These are phyloP conservation scores for Tephrocybe sp. DNA, from an alignment of 768 basidiomycete genomes.

Conservation along the genomic window DNA sequence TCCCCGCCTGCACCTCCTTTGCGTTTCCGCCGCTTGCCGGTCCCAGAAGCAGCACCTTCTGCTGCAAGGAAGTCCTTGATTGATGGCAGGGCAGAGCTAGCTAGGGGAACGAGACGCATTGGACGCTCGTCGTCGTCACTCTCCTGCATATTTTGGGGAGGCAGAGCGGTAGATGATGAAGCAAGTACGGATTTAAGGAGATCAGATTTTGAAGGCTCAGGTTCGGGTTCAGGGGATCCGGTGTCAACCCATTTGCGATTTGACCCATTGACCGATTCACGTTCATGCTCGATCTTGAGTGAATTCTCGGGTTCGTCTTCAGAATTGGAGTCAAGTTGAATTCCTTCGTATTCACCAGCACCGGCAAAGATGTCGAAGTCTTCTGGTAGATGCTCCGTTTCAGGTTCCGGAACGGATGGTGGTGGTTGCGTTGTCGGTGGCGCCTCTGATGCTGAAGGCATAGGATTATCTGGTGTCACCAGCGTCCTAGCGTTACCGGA, in stretches of 20 bases:
- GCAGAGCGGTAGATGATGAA: constrained; percentile 2
- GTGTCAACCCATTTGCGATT: constrained; percentile 45
- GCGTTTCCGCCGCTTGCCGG: constrained; percentile 67
- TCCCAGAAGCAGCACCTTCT: constrained; percentile 60
- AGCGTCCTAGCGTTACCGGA: neutral
- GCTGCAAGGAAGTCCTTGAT: constrained; percentile 81
- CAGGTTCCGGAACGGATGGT: constrained; percentile 22
- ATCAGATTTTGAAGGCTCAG: constrained; percentile 15
- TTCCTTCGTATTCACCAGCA: constrained; percentile 79
- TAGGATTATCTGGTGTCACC: neutral
- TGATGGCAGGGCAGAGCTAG: constrained; percentile 80
- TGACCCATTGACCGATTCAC: neutral
- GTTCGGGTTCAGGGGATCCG: constrained; percentile 34
- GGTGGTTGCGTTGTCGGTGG: neutral
- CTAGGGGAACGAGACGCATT: constrained; percentile 69
- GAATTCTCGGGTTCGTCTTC: constrained; percentile 46
- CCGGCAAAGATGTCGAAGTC: constrained; percentile 88
- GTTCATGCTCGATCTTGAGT: neutral
- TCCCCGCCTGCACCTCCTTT: constrained; percentile 44
- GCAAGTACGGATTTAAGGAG: constrained; percentile 14
- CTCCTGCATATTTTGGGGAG: constrained; percentile 29
- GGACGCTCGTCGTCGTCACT: constrained; percentile 44
- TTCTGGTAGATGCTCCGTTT: constrained; percentile 43
- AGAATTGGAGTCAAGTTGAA: constrained; percentile 54
- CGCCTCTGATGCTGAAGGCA: neutral